Conservation (phyloP, 306 rosid species). For the Cyclanthera cordifolia region DNA sequence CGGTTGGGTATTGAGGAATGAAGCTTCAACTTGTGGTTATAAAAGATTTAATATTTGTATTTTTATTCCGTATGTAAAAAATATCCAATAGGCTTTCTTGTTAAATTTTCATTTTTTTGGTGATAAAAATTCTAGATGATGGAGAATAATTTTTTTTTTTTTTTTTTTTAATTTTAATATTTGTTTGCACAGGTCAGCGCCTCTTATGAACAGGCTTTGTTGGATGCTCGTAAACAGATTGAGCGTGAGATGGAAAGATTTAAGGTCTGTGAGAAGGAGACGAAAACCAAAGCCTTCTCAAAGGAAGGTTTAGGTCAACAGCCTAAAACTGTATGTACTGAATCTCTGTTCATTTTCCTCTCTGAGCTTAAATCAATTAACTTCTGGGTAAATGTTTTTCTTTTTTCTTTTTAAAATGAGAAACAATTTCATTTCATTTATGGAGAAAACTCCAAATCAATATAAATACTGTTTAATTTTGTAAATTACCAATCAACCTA, state of each 20-base stretch:
- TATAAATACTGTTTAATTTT: too few species aligned
- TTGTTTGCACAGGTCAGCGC: slow-evolving; percentile 78
- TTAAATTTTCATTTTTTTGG: slow-evolving; percentile 5
- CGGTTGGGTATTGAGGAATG: too few species aligned
- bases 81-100: neutral
- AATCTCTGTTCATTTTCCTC: neutral
- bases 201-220: slow-evolving; percentile 89
- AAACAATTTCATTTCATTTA: too few species aligned
- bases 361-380: neutral
- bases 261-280: slow-evolving; percentile 93
- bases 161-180: slow-evolving; percentile 20
- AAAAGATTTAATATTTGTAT: too few species aligned
- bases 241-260: slow-evolving; percentile 99
- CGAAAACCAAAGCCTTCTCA: slow-evolving; percentile 91
- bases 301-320: slow-evolving; percentile 97
- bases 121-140: slow-evolving; percentile 16
- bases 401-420: too few species aligned
- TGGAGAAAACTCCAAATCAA: too few species aligned
- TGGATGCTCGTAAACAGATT: slow-evolving; percentile 88
- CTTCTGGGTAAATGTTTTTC: neutral
- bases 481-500: too few species aligned
- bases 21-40: too few species aligned
- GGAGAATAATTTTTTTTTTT: slow-evolving; percentile 16
- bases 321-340: slow-evolving; percentile 78
- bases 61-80: neutral